Conservation (phyloP, 2,329 filamentous ascomycete species). For the Aspergillus sp. region DNA sequence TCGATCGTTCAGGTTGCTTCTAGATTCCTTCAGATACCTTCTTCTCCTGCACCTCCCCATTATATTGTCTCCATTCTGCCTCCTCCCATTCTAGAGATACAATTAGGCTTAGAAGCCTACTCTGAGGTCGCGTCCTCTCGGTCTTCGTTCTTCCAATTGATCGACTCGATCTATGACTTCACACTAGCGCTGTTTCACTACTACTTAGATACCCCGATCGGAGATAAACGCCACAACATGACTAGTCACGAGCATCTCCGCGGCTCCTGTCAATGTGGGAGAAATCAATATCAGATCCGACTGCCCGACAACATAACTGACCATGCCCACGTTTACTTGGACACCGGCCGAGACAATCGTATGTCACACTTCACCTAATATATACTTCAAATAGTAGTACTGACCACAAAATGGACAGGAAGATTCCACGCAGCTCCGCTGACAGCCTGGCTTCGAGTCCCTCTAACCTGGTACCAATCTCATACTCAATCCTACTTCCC, state of each 20-base stretch:
- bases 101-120: not conserved
- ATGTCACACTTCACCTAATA: conserved; percentile 46
- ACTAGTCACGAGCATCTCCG: conserved; percentile 56
- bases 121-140: not conserved
- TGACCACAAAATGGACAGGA: conserved; percentile 45
- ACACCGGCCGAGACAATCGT: conserved; percentile 71
- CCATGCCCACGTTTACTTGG: conserved; percentile 71
- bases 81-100: not conserved
- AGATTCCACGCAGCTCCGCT: conserved; percentile 69
- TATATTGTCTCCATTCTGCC: not conserved
- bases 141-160: conserved; percentile 17
- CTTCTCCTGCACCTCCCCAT: not conserved
- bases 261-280: conserved; percentile 81
- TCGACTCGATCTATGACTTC: conserved; percentile 11
- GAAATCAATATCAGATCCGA: conserved; percentile 77
- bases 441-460: conserved; percentile 79
- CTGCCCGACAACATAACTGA: conserved; percentile 63
- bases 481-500: conserved; percentile 73
- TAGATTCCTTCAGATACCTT: conserved; percentile 1
- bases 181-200: conserved; percentile 6
- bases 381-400: not conserved
- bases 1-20: conserved; percentile 9
- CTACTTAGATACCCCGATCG: not conserved
- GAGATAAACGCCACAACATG: conserved; percentile 13
- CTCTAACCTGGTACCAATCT: conserved; percentile 77